Evolutionary conservation across 2,329 filamentous ascomycete species (phyloP).

Genomic region (Aspergillus melleus): DNA sequence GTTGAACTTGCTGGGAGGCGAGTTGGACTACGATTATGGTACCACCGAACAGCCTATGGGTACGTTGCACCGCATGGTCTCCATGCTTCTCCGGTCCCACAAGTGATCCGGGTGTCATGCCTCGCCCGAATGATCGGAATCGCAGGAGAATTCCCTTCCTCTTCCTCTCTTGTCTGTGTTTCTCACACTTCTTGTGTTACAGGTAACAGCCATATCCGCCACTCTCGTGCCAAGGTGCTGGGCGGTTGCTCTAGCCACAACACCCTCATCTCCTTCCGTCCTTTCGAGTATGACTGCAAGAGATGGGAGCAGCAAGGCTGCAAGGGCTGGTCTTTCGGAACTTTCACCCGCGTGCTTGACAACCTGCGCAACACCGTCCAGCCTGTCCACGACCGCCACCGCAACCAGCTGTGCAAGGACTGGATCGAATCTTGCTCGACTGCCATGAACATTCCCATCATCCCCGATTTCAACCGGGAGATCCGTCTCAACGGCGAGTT

Average conservation of each 20-base stretch:
- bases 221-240: slow-evolving; percentile 88
- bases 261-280: slow-evolving; percentile 88
- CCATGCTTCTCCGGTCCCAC: background rate
- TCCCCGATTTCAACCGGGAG: slow-evolving; percentile 83
- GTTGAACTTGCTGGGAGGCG: slow-evolving; percentile 78
- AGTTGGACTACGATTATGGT: slow-evolving; percentile 88
- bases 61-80: slow-evolving; percentile 32
- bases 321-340: slow-evolving; percentile 83
- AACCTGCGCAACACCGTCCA: slow-evolving; percentile 88
- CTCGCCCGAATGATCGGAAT: background rate
- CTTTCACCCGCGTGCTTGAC: slow-evolving; percentile 77
- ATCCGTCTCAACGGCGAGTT: slow-evolving; percentile 73
- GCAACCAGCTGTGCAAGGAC: slow-evolving; percentile 88
- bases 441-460: slow-evolving; percentile 76
- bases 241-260: slow-evolving; percentile 94
- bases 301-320: slow-evolving; percentile 81
- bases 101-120: background rate
- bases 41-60: slow-evolving; percentile 85
- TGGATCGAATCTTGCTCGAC: slow-evolving; percentile 81
- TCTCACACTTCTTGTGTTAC: background rate
- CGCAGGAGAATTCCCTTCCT: background rate
- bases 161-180: background rate
- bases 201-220: slow-evolving; percentile 89
- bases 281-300: slow-evolving; percentile 84
- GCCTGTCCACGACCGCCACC: slow-evolving; percentile 79